A percentile compares a stretch with the other conserved stretches of the same genome.
Conservation (phyloP, 805 yeast species). For the Wickerhamiella dianesei region DNA sequence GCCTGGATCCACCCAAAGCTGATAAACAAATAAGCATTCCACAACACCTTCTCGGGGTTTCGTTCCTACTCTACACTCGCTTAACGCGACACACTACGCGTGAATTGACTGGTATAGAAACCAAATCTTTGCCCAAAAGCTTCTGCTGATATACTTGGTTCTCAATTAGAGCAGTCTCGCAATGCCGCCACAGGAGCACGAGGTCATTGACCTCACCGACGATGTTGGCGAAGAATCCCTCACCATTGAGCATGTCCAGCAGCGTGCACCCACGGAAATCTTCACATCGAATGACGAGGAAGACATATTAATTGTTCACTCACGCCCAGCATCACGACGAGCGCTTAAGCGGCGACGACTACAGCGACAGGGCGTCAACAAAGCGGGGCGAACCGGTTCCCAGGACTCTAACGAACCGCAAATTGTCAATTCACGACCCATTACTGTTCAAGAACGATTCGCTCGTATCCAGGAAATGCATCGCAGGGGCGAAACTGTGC, state of each 20-base stretch:
- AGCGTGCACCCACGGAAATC: not conserved
- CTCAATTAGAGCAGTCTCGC: too few relatives aligned
- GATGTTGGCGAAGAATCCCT: not conserved
- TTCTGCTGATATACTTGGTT: too few relatives aligned
- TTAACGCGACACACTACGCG: too few relatives aligned
- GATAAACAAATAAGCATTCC: too few relatives aligned
- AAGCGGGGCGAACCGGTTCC: not conserved
- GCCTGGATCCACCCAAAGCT: too few relatives aligned
- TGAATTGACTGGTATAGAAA: too few relatives aligned
- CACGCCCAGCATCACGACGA: not conserved
- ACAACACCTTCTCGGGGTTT: too few relatives aligned
- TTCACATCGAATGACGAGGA: not conserved
- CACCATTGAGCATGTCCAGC: not conserved
- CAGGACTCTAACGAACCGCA: conserved; percentile 4
- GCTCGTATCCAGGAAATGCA: conserved; percentile 11
- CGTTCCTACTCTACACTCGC: too few relatives aligned
- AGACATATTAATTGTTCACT: not conserved
- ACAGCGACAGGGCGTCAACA: not conserved
- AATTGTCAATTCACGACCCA: conserved; percentile 6
- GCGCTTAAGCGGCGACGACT: too few relatives aligned
- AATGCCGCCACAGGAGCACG: not conserved
- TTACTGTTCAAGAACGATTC: conserved; percentile 13
- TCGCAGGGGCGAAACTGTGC: conserved; percentile 8
- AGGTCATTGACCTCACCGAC: not conserved
- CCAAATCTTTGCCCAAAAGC: too few relatives aligned